A percentile compares a stretch with the other conserved stretches of the same genome.
phyloP scores from a whole-genome alignment of 495 filamentous ascomycete species.

The Neurospora cerealis region DNA sequence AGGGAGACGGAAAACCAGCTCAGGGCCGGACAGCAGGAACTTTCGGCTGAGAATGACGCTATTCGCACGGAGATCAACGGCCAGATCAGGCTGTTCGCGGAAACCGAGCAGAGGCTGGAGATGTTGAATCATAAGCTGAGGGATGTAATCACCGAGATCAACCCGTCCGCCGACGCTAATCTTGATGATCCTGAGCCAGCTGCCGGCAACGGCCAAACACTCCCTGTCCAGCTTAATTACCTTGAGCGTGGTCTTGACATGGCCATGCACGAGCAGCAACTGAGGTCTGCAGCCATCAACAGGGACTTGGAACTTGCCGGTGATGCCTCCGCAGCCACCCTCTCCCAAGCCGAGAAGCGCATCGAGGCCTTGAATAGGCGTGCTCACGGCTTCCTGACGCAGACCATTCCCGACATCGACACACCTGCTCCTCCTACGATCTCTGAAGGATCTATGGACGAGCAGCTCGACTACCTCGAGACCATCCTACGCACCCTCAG shows the following conservation, averaged over 20 bases:
- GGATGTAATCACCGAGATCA: slow-evolving; percentile 54
- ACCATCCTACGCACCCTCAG: slow-evolving; percentile 20
- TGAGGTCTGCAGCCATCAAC: background rate
- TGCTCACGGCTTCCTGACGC: slow-evolving; percentile 21
- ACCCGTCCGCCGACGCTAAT: slow-evolving; percentile 33
- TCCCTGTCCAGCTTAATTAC: slow-evolving; percentile 32
- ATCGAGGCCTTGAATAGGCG: slow-evolving; percentile 23
- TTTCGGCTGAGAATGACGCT: slow-evolving; percentile 14
- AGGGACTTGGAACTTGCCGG: slow-evolving; percentile 9
- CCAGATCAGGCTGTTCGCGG: slow-evolving; percentile 36
- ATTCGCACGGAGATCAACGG: slow-evolving; percentile 19
- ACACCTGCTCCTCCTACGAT: slow-evolving; percentile 18
- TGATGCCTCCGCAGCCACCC: slow-evolving; percentile 7
- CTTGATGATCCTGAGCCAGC: slow-evolving; percentile 26
- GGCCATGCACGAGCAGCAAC: slow-evolving; percentile 20
- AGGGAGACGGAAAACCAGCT: slow-evolving; percentile 13
- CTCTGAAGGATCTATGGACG: slow-evolving; percentile 18
- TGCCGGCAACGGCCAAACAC: slow-evolving; percentile 32
- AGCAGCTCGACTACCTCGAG: slow-evolving; percentile 34
- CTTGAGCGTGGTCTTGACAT: slow-evolving; percentile 25
- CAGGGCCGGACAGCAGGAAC: slow-evolving; percentile 9
- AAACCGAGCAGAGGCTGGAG: slow-evolving; percentile 60
- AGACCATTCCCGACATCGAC: slow-evolving; percentile 10
- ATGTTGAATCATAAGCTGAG: slow-evolving; percentile 60
- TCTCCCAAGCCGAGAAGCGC: slow-evolving; percentile 17